Percentiles rank a stretch among this genome's conserved stretches.
Conservation (phyloP, 495 filamentous ascomycete genomes). For the Neurospora africana region DNA sequence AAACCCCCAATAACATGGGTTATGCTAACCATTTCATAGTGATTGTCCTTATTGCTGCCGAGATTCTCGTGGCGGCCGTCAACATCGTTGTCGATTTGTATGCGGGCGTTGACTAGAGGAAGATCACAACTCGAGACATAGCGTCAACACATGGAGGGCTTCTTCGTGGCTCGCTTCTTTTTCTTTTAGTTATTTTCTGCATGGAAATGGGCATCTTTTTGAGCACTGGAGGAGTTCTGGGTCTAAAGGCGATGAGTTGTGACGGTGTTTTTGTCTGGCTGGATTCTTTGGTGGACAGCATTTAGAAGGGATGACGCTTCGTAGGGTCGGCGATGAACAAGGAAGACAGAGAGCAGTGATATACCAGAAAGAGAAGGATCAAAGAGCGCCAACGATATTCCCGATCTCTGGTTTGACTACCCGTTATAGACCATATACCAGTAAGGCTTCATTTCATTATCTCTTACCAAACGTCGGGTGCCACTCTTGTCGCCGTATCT, state of each 20-base stretch:
- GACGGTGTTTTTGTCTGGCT: not conserved
- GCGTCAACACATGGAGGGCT: not conserved
- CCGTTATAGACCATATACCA: not conserved
- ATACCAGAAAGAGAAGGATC: not conserved
- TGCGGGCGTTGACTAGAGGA: conserved; percentile 58
- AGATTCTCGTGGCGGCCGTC: conserved; percentile 87
- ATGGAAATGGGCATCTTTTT: not conserved
- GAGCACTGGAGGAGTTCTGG: not conserved
- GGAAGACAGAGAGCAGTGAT: not conserved
- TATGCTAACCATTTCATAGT: conserved; percentile 38
- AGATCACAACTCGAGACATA: not conserved
- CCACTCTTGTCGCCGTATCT: not conserved
- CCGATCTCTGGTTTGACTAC: not conserved
- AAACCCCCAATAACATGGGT: not conserved
- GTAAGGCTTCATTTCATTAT: not conserved
- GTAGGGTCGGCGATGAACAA: not conserved
- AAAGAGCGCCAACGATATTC: not conserved
- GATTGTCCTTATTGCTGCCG: conserved; percentile 89
- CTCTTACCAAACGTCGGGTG: not conserved
- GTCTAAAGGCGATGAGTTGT: not conserved
- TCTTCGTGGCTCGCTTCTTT: not conserved
- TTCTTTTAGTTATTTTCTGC: not conserved
- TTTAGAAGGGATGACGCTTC: not conserved
- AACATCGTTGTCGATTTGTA: conserved; percentile 95
- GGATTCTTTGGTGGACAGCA: not conserved